Conservation (phyloP, 805 yeast species). For the Kazachstania psychrophila region DNA sequence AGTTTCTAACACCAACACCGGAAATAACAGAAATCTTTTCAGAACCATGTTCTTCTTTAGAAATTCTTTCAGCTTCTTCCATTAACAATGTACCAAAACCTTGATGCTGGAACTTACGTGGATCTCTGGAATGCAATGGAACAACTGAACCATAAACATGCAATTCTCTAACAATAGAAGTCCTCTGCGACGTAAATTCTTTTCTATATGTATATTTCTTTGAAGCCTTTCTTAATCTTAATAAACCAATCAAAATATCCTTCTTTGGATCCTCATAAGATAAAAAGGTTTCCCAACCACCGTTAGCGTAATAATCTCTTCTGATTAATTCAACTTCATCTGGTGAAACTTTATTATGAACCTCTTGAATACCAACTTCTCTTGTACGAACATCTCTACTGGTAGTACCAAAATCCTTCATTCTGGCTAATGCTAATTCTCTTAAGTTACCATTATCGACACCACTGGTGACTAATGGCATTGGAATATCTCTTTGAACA, state of each 20-base stretch:
- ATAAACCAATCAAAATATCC: conserved; percentile 85
- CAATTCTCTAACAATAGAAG: conserved; percentile 91
- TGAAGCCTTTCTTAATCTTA: conserved; percentile 80
- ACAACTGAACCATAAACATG: conserved; percentile 98
- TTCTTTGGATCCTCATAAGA: conserved; percentile 95
- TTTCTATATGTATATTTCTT: conserved; percentile 84
- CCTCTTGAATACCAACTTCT: conserved; percentile 98
- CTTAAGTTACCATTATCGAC: conserved; percentile 96
- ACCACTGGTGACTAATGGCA: conserved; percentile 96
- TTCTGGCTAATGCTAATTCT: conserved; percentile 90
- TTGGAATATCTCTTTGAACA: conserved; percentile 97
- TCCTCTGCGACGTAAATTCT: conserved; percentile 73
- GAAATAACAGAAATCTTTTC: conserved; percentile 85
- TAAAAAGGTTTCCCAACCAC: conserved; percentile 97
- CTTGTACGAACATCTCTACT: conserved; percentile 96
- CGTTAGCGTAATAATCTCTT: conserved; percentile 94
- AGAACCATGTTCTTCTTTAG: conserved; percentile 91
- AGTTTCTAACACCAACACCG: conserved; percentile 96
- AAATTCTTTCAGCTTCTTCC: conserved; percentile 98
- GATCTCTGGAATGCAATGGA: conserved; percentile 92
- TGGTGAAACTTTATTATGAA: conserved; percentile 91
- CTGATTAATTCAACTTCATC: conserved; percentile 94
- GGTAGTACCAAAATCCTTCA: conserved; percentile 95
- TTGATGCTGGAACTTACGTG: conserved; percentile 96
- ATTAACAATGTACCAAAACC: conserved; percentile 94